Evolutionary conservation across 2,329 filamentous ascomycete genomes (phyloP).

Genomic region (Aspergillus tubingensis): DNA sequence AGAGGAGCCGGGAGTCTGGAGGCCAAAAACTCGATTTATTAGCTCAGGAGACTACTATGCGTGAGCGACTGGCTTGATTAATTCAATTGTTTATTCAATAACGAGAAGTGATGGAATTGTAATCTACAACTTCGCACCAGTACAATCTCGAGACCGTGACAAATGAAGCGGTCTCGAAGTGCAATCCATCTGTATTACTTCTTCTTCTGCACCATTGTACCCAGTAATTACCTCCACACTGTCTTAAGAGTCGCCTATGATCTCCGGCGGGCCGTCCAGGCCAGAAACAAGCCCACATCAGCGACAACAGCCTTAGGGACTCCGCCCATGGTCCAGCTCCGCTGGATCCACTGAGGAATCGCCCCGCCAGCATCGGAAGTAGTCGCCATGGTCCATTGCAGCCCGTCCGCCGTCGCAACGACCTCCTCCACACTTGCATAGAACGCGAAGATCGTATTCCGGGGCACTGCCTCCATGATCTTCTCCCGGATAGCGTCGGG

Average conservation of each 20-base stretch:
- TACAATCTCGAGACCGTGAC: too few relatives aligned
- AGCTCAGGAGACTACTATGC: background rate
- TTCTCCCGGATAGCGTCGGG: slow-evolving; percentile 23
- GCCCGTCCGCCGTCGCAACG: slow-evolving; percentile 10
- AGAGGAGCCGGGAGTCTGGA: slow-evolving; percentile 19
- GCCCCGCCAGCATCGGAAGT: slow-evolving; percentile 39
- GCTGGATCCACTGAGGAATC: slow-evolving; percentile 41
- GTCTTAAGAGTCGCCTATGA: background rate
- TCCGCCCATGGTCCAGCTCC: slow-evolving; percentile 40
- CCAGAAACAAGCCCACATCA: slow-evolving; percentile 43
- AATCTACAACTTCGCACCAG: background rate
- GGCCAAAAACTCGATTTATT: slow-evolving; percentile 16
- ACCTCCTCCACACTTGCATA: slow-evolving; percentile 42
- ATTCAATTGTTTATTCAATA: background rate
- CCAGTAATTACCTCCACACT: background rate
- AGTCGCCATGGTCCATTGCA: slow-evolving; percentile 42
- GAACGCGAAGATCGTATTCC: slow-evolving; percentile 32
- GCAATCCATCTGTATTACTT: too few relatives aligned
- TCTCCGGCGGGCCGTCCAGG: slow-evolving; percentile 30
- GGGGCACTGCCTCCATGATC: slow-evolving; percentile 26
- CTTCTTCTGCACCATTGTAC: too few relatives aligned
- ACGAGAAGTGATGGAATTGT: background rate
- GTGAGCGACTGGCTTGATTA: background rate
- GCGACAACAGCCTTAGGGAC: slow-evolving; percentile 40
- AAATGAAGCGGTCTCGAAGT: too few relatives aligned